Conservation (phyloP, 1,284 basidiomycete species). For the Cutaneotrichosporon sp. region DNA sequence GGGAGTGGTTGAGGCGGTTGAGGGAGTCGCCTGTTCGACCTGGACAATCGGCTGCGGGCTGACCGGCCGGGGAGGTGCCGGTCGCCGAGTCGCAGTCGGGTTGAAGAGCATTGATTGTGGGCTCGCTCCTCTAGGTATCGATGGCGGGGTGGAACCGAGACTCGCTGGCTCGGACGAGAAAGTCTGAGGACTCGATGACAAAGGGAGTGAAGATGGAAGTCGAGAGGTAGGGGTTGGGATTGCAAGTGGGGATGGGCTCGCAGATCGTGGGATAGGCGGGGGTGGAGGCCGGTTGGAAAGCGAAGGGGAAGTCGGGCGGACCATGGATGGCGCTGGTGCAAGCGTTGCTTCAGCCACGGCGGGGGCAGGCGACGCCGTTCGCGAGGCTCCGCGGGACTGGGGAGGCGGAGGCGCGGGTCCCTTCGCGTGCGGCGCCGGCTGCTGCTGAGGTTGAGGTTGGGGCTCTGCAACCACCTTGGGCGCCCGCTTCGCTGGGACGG, state of each 20-base stretch:
- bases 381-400: constrained; percentile 7
- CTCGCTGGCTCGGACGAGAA: not conserved
- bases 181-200: not conserved
- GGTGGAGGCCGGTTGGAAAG: constrained; percentile 1
- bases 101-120: not conserved
- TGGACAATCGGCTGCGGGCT: not conserved
- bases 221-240: not conserved
- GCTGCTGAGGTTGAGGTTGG: not conserved
- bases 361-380: constrained; percentile 11
- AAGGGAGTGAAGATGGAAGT: not conserved
- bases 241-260: not conserved
- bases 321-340: constrained; percentile 1
- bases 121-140: not conserved
- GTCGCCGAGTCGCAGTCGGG: not conserved
- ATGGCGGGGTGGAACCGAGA: not conserved
- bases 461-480: not conserved
- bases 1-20: not conserved
- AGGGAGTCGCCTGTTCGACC: not conserved
- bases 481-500: not conserved
- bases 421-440: not conserved
- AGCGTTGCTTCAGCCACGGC: not conserved
- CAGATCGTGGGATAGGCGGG: constrained; percentile 8
- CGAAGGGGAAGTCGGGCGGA: not conserved
- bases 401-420: not conserved
- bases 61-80: not conserved